A percentile compares a stretch with the other conserved stretches of the same genome.
These are phyloP conservation scores for Phytophthora quininea DNA, from an alignment of 352 stramenopile genomes.

Conservation along the genomic window DNA sequence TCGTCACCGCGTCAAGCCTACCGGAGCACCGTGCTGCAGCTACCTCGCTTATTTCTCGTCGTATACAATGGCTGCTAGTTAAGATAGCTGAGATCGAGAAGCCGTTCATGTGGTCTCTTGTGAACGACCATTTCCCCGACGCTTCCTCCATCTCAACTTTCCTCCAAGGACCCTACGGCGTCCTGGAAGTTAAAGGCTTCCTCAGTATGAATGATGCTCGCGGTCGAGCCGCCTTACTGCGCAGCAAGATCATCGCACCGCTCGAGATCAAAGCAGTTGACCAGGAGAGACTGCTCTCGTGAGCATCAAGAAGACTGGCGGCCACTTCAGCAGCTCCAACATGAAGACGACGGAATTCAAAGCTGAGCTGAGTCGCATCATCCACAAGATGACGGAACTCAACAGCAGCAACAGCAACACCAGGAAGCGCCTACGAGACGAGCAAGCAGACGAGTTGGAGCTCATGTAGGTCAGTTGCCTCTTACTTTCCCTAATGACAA, in stretches of 20 bases:
- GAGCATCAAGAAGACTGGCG: slow-evolving; percentile 12
- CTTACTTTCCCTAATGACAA: background rate
- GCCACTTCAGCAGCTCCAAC: slow-evolving; percentile 10
- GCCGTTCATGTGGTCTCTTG: slow-evolving; percentile 17
- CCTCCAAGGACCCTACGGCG: slow-evolving; percentile 2
- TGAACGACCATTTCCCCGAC: slow-evolving; percentile 8
- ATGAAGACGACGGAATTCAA: background rate
- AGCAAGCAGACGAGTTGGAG: background rate
- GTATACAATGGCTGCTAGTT: slow-evolving; percentile 23
- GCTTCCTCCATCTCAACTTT: slow-evolving; percentile 4
- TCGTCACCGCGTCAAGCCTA: background rate
- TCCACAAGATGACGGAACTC: background rate
- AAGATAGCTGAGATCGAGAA: slow-evolving; percentile 15
- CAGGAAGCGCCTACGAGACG: background rate
- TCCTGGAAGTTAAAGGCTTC: slow-evolving; percentile 5
- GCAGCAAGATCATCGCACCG: slow-evolving; percentile 11
- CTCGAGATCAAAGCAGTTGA: slow-evolving; percentile 9
- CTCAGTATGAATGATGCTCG: slow-evolving; percentile 6
- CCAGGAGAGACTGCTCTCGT: background rate
- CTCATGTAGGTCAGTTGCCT: background rate
- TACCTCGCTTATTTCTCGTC: slow-evolving; percentile 4
- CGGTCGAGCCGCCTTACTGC: background rate
- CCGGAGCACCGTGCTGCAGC: slow-evolving; percentile 3
- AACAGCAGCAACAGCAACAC: background rate
- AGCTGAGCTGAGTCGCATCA: slow-evolving; percentile 11